Percentiles rank a stretch among this genome's conserved stretches.
Evolutionary conservation across 495 filamentous ascomycete genomes (phyloP).

Genomic region (Aeminium ludgeri): DNA sequence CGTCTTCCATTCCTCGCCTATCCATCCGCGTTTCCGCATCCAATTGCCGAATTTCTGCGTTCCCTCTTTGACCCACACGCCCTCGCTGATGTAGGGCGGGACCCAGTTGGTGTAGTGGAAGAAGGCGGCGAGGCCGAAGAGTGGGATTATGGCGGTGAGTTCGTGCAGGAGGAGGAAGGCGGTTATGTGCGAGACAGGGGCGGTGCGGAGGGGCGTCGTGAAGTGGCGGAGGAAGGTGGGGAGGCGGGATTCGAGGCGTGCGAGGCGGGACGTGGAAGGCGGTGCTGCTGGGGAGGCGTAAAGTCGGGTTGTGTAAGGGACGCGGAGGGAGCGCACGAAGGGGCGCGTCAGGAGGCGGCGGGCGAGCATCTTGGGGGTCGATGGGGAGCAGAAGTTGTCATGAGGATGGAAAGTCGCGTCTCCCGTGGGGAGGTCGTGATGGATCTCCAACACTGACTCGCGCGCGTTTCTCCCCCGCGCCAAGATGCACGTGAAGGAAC

Average conservation of each 20-base stretch:
- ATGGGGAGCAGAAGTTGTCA: too few species aligned
- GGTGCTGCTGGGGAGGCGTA: slow-evolving; percentile 2
- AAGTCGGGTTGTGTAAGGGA: background rate
- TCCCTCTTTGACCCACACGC: slow-evolving; percentile 36
- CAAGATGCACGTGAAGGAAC: too few species aligned
- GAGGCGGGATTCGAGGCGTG: slow-evolving; percentile 42
- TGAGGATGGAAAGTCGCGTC: too few species aligned
- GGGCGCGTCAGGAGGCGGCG: too few species aligned
- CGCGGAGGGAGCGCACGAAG: background rate
- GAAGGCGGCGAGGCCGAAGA: slow-evolving; percentile 52
- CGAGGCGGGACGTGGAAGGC: slow-evolving; percentile 30
- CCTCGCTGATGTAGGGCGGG: slow-evolving; percentile 35
- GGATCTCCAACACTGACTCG: too few species aligned
- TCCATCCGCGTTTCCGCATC: slow-evolving; percentile 45
- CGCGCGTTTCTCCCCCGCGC: too few species aligned
- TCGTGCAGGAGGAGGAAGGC: slow-evolving; percentile 88
- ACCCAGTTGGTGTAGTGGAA: slow-evolving; percentile 65
- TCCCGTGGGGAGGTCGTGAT: too few species aligned
- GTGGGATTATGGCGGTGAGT: slow-evolving; percentile 64
- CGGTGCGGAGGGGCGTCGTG: slow-evolving; percentile 48
- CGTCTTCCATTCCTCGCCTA: slow-evolving; percentile 30
- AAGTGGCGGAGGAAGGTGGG: slow-evolving; percentile 46
- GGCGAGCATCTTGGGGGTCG: too few species aligned
- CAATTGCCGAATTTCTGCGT: slow-evolving; percentile 40
- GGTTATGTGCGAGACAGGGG: slow-evolving; percentile 65